Evolutionary conservation across 192 early-diverging fungal species (phyloP).

Genomic region (Podila epigama): DNA sequence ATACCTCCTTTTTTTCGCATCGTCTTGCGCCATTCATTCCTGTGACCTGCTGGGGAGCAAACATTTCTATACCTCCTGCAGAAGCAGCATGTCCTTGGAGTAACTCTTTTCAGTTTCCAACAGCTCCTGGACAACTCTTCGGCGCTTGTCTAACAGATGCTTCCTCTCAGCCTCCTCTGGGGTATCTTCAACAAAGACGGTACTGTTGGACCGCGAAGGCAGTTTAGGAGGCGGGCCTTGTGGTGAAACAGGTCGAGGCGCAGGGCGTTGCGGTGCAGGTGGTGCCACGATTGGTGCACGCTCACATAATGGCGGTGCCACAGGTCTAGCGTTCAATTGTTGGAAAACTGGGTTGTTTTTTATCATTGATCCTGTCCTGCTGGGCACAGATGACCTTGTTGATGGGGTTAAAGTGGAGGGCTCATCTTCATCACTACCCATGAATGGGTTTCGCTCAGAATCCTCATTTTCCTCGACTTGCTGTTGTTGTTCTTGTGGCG

Average conservation of each 20-base stretch:
- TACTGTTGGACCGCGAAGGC: slow-evolving; percentile 25
- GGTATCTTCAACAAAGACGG: slow-evolving; percentile 12
- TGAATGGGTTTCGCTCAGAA: slow-evolving; percentile 33
- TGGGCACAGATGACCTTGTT: neutral
- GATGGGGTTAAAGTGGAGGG: neutral
- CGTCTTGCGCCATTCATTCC: no score
- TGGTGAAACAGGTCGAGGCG: slow-evolving; percentile 36
- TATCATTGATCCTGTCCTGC: slow-evolving; percentile 16
- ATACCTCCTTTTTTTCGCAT: no score
- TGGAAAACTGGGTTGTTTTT: slow-evolving; percentile 28
- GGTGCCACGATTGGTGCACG: slow-evolving; percentile 9
- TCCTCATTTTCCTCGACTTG: slow-evolving; percentile 10
- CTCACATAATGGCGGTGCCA: neutral
- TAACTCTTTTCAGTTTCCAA: slow-evolving; percentile 79
- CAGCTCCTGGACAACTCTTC: slow-evolving; percentile 78
- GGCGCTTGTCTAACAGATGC: slow-evolving; percentile 62
- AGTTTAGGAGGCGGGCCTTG: slow-evolving; percentile 24
- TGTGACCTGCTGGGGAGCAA: neutral
- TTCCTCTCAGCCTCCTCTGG: slow-evolving; percentile 43
- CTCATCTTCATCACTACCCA: slow-evolving; percentile 46
- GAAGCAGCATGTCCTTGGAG: slow-evolving; percentile 75
- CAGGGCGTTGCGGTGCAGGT: slow-evolving; percentile 18
- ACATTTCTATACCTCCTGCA: slow-evolving; percentile 57
- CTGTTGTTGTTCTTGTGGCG: slow-evolving; percentile 1
- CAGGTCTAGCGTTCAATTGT: slow-evolving; percentile 11